Base-by-base conservation (phyloP, 768 basidiomycete species). In the Ramaria rubella region DNA sequence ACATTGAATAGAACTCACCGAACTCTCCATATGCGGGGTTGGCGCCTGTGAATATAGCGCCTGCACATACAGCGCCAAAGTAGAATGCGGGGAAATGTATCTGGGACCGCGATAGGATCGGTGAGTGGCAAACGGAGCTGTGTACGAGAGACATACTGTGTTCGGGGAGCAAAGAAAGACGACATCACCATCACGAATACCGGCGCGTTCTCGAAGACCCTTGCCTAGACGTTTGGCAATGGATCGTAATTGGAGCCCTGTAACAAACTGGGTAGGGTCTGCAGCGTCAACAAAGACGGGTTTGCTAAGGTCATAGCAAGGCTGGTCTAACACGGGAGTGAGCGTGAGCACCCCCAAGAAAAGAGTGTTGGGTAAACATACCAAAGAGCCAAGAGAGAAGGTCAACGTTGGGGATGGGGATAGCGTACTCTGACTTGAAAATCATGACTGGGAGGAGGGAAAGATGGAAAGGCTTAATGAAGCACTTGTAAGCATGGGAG, bases 371-470 rank as follows among this genome's bases (percentile, higher is more conserved):
- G 43, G 15, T 11, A 52, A 45, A 43, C 57, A 12, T 15, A 58
- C 57, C 48, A 27, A 58, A 58, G n/a, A 58, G 57, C 48, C 51
- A 58, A 8, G 57, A 38, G 23, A 58, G 57, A 34, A 58, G 57
- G 40, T 58, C 57, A 11, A 27, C 19, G 40, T 58, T 52, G 9
- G 57, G 57, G 45, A 58, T 56, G 21, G 55, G 55, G 23, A 56
- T 56, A 19, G 55, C 46, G 40, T 56, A 56, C 19, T 48, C 55
- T 21, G 55, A 56, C 29, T 56, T 56, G 55, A 46, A 49, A 27
- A 56, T 26, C 55, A 56, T 56, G 19, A 33, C 19, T 4, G 30
- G 15, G 46, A n/a, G 15, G 19, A 42, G 46, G 43, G 24, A 33
- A 24, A 17, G 27, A 34, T 27, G 30, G 34, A 38, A n/a, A 23